Conservation (phyloP, 2,329 filamentous ascomycete genomes). For the Fusarium guadeloupense region DNA sequence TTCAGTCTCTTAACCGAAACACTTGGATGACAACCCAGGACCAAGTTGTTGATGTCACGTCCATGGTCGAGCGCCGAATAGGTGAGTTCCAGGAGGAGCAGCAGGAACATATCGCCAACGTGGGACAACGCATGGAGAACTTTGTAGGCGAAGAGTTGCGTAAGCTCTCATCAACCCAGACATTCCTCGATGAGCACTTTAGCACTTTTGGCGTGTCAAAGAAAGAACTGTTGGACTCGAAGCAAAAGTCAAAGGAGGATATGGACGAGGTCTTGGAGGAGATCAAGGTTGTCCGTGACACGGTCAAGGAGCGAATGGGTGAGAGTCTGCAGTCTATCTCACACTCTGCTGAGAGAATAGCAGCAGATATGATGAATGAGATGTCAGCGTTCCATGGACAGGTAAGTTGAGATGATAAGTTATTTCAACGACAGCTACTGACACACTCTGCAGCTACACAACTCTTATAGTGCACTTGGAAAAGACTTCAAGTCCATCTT, state of each 20-base stretch:
- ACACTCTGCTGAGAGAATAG: conserved; percentile 85
- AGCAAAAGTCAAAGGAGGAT: conserved; percentile 76
- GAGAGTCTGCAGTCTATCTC: conserved; percentile 86
- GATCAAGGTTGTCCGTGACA: conserved; percentile 87
- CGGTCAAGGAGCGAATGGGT: conserved; percentile 86
- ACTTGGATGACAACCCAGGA: conserved; percentile 81
- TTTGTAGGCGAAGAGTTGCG: conserved; percentile 81
- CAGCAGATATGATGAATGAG: conserved; percentile 87
- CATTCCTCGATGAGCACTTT: conserved; percentile 75
- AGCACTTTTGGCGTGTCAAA: conserved; percentile 73
- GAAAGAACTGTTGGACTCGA: conserved; percentile 73
- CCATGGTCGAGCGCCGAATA: conserved; percentile 78
- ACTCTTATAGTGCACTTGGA: conserved; percentile 84
- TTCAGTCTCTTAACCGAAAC: conserved; percentile 81
- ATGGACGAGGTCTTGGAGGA: conserved; percentile 94
- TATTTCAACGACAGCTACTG: background rate
- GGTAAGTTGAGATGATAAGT: conserved; percentile 48
- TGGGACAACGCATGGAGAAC: conserved; percentile 76
- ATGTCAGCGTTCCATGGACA: conserved; percentile 82
- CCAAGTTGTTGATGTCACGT: conserved; percentile 80
- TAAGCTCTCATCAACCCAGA: conserved; percentile 74
- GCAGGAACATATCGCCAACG: conserved; percentile 70
- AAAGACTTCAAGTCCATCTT: conserved; percentile 88
- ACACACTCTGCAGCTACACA: conserved; percentile 70
- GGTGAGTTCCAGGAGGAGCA: conserved; percentile 78